Evolutionary conservation across 2,329 filamentous ascomycete species (phyloP), one percentile per base, ranked within the genome.

Genomic region (Pseudogymnoascus sp.): DNA sequence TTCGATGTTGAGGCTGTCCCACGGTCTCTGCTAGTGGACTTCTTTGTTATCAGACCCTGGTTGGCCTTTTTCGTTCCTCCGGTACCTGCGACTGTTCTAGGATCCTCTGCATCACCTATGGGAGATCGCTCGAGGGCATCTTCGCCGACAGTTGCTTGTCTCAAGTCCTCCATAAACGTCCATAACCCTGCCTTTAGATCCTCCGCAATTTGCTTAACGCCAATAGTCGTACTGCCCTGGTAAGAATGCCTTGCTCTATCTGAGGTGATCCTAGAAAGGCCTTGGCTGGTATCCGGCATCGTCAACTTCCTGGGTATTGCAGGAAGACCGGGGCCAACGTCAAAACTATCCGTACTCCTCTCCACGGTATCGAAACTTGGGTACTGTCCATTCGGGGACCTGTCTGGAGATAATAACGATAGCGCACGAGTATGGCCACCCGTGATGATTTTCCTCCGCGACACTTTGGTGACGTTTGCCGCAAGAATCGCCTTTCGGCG

Each of bases 111-210:
- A 33, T n/a, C 49, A 12, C 28, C 28, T 33, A 21, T 33, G 5
- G 28, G 8, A 18, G 28, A 12, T 55, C 85, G 87, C 64, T 81
- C 86, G 66, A 91, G 85, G 14, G 87, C 90, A 77, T 99, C 95
- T 62, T 99, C 95, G 23, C 95, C 95, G 5, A 99, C 92, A 0
- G 95, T 96, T 12, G 93, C 96, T 75, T 97, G 95, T 67, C 93
- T 84, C 58, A 99, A 86, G 72, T 99, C 95, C 73, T 97, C 95
- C 64, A 96, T 86, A 75, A 99, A 99, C 1, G 91, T 96, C 86
- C 90, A 93, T 59, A 99, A 78, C 1, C 95, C 93, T 60, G 95
- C 86, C 73, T 88, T 91, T 74, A 99, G 87, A 75, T 97, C 95
- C 64, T 90, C 89, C 14, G 72, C 72, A 38, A 74, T 68, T 35